Evolutionary conservation across 257 asterid species (phyloP).

Genomic region (Solanum pinnatisectum): DNA sequence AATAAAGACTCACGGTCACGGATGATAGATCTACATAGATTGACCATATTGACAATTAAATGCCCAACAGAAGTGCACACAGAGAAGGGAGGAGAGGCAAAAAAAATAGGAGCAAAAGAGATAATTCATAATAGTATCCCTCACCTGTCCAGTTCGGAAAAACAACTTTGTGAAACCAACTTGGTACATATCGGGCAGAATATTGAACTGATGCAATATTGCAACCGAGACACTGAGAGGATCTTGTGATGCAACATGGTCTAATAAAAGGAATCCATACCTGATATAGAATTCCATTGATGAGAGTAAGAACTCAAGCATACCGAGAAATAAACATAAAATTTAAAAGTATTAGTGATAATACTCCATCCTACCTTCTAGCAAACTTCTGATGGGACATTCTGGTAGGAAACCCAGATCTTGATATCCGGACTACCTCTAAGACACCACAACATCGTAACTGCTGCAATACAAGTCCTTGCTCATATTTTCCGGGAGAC

Average conservation of each 20-base stretch:
- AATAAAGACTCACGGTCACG: not conserved
- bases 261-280: slow-evolving; percentile 88
- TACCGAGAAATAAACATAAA: not conserved
- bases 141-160: slow-evolving; percentile 98
- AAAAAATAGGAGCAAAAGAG: not conserved
- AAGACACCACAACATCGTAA: slow-evolving; percentile 93
- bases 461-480: slow-evolving; percentile 83
- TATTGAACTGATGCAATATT: slow-evolving; percentile 93
- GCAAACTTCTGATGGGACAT: slow-evolving; percentile 95
- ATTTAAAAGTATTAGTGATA: not conserved
- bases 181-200: slow-evolving; percentile 97
- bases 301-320: not conserved
- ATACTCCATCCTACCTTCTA: slow-evolving; percentile 47
- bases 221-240: slow-evolving; percentile 96
- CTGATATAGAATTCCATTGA: slow-evolving; percentile 26
- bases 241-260: slow-evolving; percentile 91
- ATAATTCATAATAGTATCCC: not conserved
- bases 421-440: slow-evolving; percentile 96
- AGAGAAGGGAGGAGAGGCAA: not conserved
- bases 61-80: not conserved
- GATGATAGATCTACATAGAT: not conserved
- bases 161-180: slow-evolving; percentile 97
- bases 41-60: not conserved
- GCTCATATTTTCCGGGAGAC: slow-evolving; percentile 77
- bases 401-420: slow-evolving; percentile 96